A percentile compares a stretch with the other conserved stretches of the same genome.
Evolutionary conservation across 768 basidiomycete species (phyloP).

Genomic region (Amanita pseudoporphyria): DNA sequence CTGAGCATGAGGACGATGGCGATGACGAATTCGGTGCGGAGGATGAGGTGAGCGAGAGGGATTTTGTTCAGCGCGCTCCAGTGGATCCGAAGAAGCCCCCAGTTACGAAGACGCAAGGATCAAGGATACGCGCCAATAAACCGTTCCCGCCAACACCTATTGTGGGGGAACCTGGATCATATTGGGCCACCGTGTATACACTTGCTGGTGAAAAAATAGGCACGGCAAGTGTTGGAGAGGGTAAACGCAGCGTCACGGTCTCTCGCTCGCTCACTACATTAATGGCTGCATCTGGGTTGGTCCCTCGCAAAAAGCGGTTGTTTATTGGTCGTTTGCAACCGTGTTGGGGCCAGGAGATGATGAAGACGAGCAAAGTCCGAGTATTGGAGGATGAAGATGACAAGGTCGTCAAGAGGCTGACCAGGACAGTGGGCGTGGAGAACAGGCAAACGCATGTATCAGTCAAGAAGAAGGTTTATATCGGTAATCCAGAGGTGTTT

Average conservation of each 20-base stretch:
- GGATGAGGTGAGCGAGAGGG: background rate
- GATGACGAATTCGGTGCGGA: background rate
- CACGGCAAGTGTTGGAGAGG: conserved; percentile 15
- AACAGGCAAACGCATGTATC: background rate
- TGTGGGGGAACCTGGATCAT: conserved; percentile 11
- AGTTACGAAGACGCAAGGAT: background rate
- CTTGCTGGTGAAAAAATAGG: conserved; percentile 20
- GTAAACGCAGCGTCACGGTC: conserved; percentile 15
- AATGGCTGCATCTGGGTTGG: background rate
- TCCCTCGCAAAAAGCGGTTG: conserved; percentile 11
- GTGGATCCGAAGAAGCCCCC: background rate
- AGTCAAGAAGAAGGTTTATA: conserved; percentile 1
- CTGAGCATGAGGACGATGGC: background rate
- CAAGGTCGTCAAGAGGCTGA: background rate
- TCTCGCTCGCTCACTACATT: conserved; percentile 9
- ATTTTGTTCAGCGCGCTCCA: background rate
- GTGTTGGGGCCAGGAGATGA: conserved; percentile 20
- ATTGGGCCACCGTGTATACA: conserved; percentile 23
- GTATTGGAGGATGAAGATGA: background rate
- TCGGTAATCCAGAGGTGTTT: conserved; percentile 8
- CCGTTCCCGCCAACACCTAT: conserved; percentile 5
- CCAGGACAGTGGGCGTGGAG: background rate
- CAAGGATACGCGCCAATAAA: background rate
- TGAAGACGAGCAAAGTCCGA: conserved; percentile 2
- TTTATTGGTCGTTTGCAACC: conserved; percentile 23